Conservation (phyloP, 2,329 filamentous ascomycete species). For the Xylariales sp. region DNA sequence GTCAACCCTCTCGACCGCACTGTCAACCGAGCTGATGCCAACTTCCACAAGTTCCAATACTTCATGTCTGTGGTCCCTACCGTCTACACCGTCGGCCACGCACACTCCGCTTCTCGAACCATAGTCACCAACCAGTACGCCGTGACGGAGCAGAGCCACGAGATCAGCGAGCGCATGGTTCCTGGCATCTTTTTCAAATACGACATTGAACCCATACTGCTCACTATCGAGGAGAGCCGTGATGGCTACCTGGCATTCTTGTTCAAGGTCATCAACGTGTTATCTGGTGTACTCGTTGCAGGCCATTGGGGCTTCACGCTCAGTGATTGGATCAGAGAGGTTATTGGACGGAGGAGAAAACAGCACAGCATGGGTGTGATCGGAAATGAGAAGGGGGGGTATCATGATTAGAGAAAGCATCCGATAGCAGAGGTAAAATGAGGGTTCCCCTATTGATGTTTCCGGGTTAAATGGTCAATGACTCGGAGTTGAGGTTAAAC, state of each 20-base stretch:
- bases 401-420: constrained; percentile 25
- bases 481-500: too few species aligned
- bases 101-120: constrained; percentile 41
- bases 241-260: constrained; percentile 69
- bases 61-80: constrained; percentile 94
- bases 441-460: too few species aligned
- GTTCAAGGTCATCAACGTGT: constrained; percentile 82
- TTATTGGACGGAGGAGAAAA: constrained; percentile 45
- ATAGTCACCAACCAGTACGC: constrained; percentile 97
- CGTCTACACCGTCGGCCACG: constrained; percentile 67
- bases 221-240: constrained; percentile 79
- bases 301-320: constrained; percentile 91
- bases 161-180: constrained; percentile 64
- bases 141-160: constrained; percentile 80
- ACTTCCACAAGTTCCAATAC: constrained; percentile 98
- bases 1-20: constrained; percentile 93
- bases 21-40: constrained; percentile 63
- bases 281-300: constrained; percentile 85
- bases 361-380: constrained; percentile 45
- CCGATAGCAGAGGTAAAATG: too few species aligned
- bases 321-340: constrained; percentile 64
- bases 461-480: too few species aligned
- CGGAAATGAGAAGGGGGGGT: constrained; percentile 38
- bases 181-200: constrained; percentile 98
- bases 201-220: constrained; percentile 91